Base-by-base conservation (phyloP, 768 basidiomycete species). In the Xanthoconium stramineum region DNA sequence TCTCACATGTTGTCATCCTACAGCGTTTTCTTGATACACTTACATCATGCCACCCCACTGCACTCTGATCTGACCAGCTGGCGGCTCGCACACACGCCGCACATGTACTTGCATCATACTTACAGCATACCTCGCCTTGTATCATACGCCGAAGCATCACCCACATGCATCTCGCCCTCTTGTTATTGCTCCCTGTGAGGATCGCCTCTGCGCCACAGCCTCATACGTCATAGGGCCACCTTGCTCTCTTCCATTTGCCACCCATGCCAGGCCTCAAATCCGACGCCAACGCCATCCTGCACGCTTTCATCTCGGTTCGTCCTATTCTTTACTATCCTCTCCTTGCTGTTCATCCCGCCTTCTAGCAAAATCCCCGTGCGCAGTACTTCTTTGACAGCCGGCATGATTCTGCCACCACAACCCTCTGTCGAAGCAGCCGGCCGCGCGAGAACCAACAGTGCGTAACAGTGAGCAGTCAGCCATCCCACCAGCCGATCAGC, bases 331-430 rank as follows among this genome's bases (percentile, higher is more conserved):
- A 24, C 37, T 12, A 29, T 50, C 24, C 56, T 43, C 28, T 50
- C 10, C 48, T 33, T 13, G 14, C n/a, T 8, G 14, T 57, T 63
- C 11, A 60, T 39, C 12, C 5, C 30, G 10, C 29, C 46, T 13
- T 33, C 30, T 42, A 61, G 59, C 48, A 61, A 29, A 40, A 52
- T 44, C 83, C 81, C 9, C 71, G 77, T 32, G 73, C 78, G 47
- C 65, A 68, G 36, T 88, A 87, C 69, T 80, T 81, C 3, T 86
- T 89, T 65, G 82, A 86, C 73, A 82, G 80, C 62, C 80, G 83
- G 59, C 76, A 80, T 39, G 80, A 76, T 57, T 81, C 83, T 51
- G 74, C 79, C 12, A 69, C 79, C 61, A 84, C 84, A 6, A 78
- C 85, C 61, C 65, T 87, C 19, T 88, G 84, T 72, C 76, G 85